These are phyloP conservation scores for Lecanicillium sp. DNA, from an alignment of 2,329 filamentous ascomycete genomes.

Conservation along the genomic window DNA sequence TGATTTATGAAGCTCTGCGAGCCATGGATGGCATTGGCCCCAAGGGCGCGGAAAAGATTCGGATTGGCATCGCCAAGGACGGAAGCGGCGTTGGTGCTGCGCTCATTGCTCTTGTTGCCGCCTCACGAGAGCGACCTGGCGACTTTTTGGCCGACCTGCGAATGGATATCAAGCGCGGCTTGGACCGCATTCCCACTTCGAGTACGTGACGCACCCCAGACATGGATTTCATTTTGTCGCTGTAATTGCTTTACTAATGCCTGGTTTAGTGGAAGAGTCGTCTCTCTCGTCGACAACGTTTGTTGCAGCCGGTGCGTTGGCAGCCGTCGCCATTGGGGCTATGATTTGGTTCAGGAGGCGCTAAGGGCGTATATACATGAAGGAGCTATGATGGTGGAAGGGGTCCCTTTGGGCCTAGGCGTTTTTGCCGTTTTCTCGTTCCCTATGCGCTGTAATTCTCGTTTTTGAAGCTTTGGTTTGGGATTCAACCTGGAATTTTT, in stretches of 20 bases:
- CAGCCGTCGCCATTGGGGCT: conserved; percentile 28
- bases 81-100: conserved; percentile 79
- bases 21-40: conserved; percentile 70
- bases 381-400: no score
- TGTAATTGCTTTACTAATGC: conserved; percentile 15
- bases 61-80: conserved; percentile 95
- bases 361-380: conserved; percentile 8
- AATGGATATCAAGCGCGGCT: conserved; percentile 26
- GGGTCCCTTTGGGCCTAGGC: conserved; percentile 1
- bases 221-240: no score
- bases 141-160: conserved; percentile 35
- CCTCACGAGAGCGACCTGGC: conserved; percentile 48
- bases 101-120: conserved; percentile 84
- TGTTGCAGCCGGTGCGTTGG: conserved; percentile 25
- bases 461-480: background rate
- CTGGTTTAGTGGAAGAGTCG: conserved; percentile 20
- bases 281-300: conserved; percentile 21
- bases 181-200: conserved; percentile 21
- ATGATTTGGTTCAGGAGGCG: conserved; percentile 25
- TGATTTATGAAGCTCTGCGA: conserved; percentile 75
- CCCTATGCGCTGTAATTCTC: no score
- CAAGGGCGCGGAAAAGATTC: conserved; percentile 73
- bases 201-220: no score
- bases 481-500: background rate
- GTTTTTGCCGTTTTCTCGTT: background rate